Evolutionary conservation across 371 early-diverging fungal genomes (phyloP), one percentile per base, ranked within the genome.

Genomic region (Basidiobolus meristosporus): DNA sequence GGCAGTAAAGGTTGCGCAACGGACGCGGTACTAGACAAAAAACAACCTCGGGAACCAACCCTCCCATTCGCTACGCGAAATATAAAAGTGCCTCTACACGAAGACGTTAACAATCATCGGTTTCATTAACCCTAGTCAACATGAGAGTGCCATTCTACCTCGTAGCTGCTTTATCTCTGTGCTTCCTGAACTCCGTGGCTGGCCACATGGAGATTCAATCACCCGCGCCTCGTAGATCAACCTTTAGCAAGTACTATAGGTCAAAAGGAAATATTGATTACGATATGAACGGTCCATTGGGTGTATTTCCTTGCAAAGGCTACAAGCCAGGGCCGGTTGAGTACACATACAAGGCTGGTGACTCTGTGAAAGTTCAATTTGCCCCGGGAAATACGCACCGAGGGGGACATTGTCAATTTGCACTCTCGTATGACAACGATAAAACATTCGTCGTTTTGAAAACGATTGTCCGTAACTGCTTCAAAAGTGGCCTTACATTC

Each of bases 401-500:
- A 5, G 45, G 45, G 1, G 45, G 45, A 7, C 45, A 45, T 34
- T 45, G 45, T 21, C 45, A 45, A 19, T 45, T 45, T 22, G 30
- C 34, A 15, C 19, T 45, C 1, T 34, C 39, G n/a, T 45, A 39
- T 26, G 45, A 45, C 20, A 35, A 39, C 18, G 69, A 62, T 16
- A 6, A 31, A 28, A 45, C 30, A 6, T 39, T 39, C 23, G 45
- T 45, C 2, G 45, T 40, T 7, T 14, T 45, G 9, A 40, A 45
- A 19, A 36, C 36, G 9, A 23, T 34, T 6, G 14, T 45, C 11
- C 15, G 15, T 15, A 26, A 30, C 9, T 45, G 45, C 26, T 35
- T 45, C 14, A 15, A 1, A 10, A 14, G 7, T 17, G 29, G 14
- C 22, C n/a, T 17, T 6, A 28, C 15, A 15, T 42, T 23, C 26